phyloP scores from a whole-genome alignment of 2,329 filamentous ascomycete species.

The Eurotiales sp. region DNA sequence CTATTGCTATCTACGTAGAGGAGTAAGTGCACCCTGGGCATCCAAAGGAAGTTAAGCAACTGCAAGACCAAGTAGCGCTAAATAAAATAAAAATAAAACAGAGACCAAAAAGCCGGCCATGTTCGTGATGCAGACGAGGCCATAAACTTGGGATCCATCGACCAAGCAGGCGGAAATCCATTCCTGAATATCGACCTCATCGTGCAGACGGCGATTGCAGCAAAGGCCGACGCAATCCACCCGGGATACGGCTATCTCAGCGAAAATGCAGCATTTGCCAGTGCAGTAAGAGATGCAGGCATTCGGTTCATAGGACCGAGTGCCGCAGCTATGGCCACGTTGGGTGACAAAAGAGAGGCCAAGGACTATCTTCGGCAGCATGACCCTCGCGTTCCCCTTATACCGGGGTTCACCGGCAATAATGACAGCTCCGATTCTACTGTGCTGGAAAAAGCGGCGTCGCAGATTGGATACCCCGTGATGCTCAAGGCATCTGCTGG shows the following conservation, averaged over 20 bases:
- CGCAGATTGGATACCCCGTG: slow-evolving; percentile 18
- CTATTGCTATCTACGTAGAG: slow-evolving; percentile 56
- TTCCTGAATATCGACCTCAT: slow-evolving; percentile 24
- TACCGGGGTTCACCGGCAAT: too few relatives aligned
- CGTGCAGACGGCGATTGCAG: background rate
- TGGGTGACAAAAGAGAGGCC: slow-evolving; percentile 54
- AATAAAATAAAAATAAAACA: background rate
- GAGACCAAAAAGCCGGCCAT: slow-evolving; percentile 53
- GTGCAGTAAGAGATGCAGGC: slow-evolving; percentile 50
- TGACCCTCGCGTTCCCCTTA: too few relatives aligned
- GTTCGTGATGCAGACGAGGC: slow-evolving; percentile 53
- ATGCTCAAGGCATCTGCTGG: slow-evolving; percentile 12
- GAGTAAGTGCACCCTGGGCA: too few relatives aligned
- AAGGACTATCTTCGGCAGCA: too few relatives aligned
- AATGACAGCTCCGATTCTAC: too few relatives aligned
- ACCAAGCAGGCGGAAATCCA: slow-evolving; percentile 50
- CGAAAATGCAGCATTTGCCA: slow-evolving; percentile 61
- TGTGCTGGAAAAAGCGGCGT: background rate
- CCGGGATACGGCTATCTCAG: slow-evolving; percentile 64
- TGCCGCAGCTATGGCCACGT: slow-evolving; percentile 50
- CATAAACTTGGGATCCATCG: slow-evolving; percentile 44
- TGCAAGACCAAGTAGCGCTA: too few relatives aligned
- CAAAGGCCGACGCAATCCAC: background rate
- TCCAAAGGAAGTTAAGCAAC: too few relatives aligned
- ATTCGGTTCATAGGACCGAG: slow-evolving; percentile 60